These are phyloP conservation scores for Malassezia dermatis DNA, from an alignment of 1,284 basidiomycete genomes.

Conservation along the genomic window DNA sequence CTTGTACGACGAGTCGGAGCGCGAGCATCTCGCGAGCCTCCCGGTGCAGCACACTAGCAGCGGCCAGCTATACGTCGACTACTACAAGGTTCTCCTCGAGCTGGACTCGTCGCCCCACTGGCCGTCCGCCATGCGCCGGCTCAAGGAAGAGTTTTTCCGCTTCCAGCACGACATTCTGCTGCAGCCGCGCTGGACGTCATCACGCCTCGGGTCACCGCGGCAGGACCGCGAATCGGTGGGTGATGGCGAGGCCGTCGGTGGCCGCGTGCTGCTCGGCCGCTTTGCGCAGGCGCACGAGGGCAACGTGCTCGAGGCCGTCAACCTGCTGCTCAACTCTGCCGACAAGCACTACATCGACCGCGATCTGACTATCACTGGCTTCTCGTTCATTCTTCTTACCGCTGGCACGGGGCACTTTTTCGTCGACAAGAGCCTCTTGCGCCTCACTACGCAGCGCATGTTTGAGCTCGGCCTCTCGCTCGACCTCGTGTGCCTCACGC, in stretches of 20 bases:
- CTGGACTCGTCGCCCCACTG: constrained; percentile 77
- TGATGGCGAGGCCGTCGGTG: background rate
- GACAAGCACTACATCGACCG: constrained; percentile 94
- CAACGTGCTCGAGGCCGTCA: constrained; percentile 85
- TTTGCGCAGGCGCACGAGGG: constrained; percentile 85
- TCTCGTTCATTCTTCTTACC: constrained; percentile 73
- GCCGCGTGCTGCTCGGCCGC: constrained; percentile 52
- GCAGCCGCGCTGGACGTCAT: constrained; percentile 27
- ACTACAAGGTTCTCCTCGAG: constrained; percentile 71
- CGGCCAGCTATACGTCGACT: constrained; percentile 83
- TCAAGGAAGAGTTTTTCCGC: constrained; percentile 60
- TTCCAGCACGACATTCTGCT: constrained; percentile 47
- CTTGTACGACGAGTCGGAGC: constrained; percentile 62
- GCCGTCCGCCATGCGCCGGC: constrained; percentile 69
- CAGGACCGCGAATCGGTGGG: constrained; percentile 20
- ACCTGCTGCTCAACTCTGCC: constrained; percentile 80
- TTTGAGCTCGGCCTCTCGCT: constrained; percentile 84
- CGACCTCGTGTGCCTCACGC: constrained; percentile 79
- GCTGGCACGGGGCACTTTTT: constrained; percentile 90
- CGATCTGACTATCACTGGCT: constrained; percentile 81
- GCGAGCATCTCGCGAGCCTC: constrained; percentile 42
- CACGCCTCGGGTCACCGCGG: constrained; percentile 27
- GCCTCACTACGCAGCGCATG: constrained; percentile 88
- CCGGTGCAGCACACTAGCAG: constrained; percentile 62
- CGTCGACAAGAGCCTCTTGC: constrained; percentile 77